These are phyloP conservation scores for Ananas comosus DNA, from an alignment of 176 grass and related monocot genomes.

Conservation along the genomic window DNA sequence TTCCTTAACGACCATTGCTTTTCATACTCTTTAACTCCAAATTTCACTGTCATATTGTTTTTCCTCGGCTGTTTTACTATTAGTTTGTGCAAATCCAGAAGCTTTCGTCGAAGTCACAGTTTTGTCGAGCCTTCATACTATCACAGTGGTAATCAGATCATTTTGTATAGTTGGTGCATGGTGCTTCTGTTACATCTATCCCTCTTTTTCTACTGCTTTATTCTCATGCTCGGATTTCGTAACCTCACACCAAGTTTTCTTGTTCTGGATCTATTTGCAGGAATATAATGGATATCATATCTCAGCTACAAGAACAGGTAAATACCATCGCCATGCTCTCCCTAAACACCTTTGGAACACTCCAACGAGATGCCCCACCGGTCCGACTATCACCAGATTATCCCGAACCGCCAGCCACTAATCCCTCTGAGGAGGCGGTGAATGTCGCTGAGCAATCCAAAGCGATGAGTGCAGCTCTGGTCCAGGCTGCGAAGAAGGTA, in stretches of 20 bases:
- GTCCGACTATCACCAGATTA: slow-evolving; percentile 79
- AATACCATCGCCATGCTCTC: slow-evolving; percentile 67
- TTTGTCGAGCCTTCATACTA: too few species aligned
- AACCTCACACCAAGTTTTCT: neutral
- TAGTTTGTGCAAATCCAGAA: neutral
- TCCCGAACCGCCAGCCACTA: slow-evolving; percentile 56
- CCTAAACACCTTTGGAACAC: slow-evolving; percentile 86
- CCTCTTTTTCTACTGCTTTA: neutral
- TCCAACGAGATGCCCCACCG: slow-evolving; percentile 75
- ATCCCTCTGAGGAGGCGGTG: slow-evolving; percentile 36
- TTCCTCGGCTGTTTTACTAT: neutral
- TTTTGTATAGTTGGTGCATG: neutral
- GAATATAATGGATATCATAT: slow-evolving; percentile 72
- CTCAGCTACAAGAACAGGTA: slow-evolving; percentile 93
- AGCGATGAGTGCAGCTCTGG: slow-evolving; percentile 69
- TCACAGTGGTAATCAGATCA: neutral
- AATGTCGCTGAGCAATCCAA: slow-evolving; percentile 65
- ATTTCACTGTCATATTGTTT: neutral
- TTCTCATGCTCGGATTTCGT: neutral
- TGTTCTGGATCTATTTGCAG: neutral
- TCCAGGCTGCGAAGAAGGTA: slow-evolving; percentile 90
- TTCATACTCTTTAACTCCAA: too few species aligned
- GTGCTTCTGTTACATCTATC: neutral
- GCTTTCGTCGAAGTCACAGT: neutral
- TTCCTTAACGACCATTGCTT: too few species aligned